Conservation (phyloP, 2,329 filamentous ascomycete genomes). For the Cytospora piceae region DNA sequence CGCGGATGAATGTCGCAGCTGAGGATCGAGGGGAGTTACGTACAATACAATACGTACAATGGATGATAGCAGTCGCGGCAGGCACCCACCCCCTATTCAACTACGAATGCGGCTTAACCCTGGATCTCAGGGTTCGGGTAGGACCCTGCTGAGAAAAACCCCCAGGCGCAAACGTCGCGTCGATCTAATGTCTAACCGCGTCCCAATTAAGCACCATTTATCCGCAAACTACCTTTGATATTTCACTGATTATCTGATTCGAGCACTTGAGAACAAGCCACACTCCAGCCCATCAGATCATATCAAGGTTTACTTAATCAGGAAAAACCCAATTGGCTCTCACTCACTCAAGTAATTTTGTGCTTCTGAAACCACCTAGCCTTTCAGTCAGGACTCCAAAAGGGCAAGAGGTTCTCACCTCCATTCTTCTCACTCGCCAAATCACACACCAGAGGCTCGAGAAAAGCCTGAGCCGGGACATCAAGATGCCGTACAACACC, state of each 20-base stretch:
- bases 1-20: background rate
- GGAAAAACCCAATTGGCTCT: background rate
- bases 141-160: background rate
- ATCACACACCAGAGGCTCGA: background rate
- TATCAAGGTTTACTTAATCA: background rate
- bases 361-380: background rate
- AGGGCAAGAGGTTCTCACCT: background rate
- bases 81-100: constrained; percentile 15
- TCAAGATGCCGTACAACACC: constrained; percentile 85
- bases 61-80: constrained; percentile 38
- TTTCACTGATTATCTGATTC: background rate
- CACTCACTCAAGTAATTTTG: background rate
- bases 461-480: background rate
- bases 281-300: background rate
- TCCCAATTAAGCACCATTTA: constrained; percentile 29
- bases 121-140: background rate
- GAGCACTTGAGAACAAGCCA: background rate
- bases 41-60: background rate
- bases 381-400: background rate
- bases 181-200: constrained; percentile 25
- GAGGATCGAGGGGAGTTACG: background rate
- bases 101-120: constrained; percentile 12
- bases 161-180: constrained; percentile 18
- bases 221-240: background rate
- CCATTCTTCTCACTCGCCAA: background rate